Conservation (phyloP, 2,329 filamentous ascomycete genomes). For the Sphaerulina musiva region DNA sequence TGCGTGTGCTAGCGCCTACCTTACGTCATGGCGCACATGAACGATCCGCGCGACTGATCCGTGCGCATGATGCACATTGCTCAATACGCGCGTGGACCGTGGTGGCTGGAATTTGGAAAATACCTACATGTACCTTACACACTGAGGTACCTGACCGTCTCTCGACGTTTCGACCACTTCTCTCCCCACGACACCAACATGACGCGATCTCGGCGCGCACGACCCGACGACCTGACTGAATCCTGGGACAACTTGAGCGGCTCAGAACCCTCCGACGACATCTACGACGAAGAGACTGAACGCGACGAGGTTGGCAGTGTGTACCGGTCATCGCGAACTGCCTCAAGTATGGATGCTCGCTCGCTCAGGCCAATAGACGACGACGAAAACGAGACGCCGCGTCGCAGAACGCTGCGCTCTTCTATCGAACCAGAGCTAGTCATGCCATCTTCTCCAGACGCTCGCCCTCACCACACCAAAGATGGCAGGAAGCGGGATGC, state of each 20-base stretch:
- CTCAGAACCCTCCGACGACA: constrained; percentile 18
- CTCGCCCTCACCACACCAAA: constrained; percentile 11
- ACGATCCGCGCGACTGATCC: no score
- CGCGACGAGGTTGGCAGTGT: constrained; percentile 25
- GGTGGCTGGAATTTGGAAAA: no score
- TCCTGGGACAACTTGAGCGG: constrained; percentile 33
- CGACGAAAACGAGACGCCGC: constrained; percentile 12
- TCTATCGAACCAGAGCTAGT: constrained; percentile 38
- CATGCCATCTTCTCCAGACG: constrained; percentile 37
- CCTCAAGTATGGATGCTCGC: background rate
- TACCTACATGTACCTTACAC: no score
- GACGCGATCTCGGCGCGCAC: constrained; percentile 21
- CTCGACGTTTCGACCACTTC: no score
- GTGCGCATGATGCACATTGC: no score
- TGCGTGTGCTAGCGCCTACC: no score
- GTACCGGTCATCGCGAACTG: constrained; percentile 13
- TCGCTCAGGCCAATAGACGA: background rate
- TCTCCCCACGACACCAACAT: constrained; percentile 7
- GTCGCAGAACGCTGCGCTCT: constrained; percentile 20
- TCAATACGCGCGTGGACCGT: no score
- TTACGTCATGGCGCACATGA: no score
- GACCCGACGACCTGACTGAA: constrained; percentile 27
- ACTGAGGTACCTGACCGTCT: no score
- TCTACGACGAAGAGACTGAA: constrained; percentile 28
- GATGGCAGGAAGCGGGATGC: constrained; percentile 15